A percentile compares a stretch with the other conserved stretches of the same genome.
Conservation (phyloP, 371 early-diverging fungal genomes). For the Mucor lusitanicus region DNA sequence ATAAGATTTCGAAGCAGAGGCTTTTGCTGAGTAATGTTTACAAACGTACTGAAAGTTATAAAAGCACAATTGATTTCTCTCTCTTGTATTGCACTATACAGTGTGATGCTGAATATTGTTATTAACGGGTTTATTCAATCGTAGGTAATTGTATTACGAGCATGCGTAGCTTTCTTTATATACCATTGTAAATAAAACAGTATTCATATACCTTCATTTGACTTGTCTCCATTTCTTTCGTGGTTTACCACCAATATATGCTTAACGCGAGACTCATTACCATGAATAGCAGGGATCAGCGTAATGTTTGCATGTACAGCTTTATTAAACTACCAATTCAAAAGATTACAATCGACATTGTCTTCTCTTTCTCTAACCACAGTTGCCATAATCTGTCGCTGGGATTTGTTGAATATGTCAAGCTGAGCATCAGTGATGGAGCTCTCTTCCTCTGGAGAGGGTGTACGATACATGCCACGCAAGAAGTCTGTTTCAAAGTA, state of each 20-base stretch:
- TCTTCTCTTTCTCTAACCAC: constrained; percentile 1
- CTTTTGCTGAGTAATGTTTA: constrained; percentile 30
- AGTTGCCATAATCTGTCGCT: background rate
- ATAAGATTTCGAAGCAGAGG: constrained; percentile 10
- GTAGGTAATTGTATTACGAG: background rate
- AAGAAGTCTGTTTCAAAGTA: constrained; percentile 18
- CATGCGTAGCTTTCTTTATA: background rate
- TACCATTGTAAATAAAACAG: background rate
- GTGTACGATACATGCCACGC: constrained; percentile 5
- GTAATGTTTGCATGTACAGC: too few relatives aligned
- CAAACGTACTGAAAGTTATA: constrained; percentile 20
- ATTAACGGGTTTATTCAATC: background rate
- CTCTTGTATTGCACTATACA: background rate
- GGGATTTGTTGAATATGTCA: background rate
- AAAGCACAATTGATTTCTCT: background rate
- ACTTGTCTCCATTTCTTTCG: too few relatives aligned
- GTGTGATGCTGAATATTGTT: background rate
- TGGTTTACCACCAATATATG: too few relatives aligned
- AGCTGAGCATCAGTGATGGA: constrained; percentile 8
- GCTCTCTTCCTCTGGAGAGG: background rate
- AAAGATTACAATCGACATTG: background rate
- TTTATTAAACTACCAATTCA: constrained; percentile 1
- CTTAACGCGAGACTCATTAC: too few relatives aligned
- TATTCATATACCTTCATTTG: too few relatives aligned
- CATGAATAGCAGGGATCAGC: too few relatives aligned